Evolutionary conservation across 2,329 filamentous ascomycete species (phyloP).

Genomic region (Sporothrix humicola): DNA sequence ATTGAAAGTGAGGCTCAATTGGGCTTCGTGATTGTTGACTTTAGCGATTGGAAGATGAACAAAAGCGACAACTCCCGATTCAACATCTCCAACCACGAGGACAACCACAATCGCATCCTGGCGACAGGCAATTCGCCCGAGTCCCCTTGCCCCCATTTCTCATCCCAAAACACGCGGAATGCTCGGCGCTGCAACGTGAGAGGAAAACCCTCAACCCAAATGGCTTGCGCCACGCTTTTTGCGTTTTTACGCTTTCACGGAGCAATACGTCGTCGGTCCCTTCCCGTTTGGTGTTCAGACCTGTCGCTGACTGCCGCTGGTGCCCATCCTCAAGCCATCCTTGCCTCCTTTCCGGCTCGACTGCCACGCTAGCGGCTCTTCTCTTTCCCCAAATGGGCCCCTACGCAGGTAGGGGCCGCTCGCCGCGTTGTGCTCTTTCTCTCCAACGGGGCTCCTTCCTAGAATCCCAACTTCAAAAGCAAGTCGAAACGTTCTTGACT

Average conservation of each 20-base stretch:
- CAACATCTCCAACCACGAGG: background rate
- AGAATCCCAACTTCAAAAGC: background rate
- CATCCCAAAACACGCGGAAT: background rate
- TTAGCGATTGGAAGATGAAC: too few relatives aligned
- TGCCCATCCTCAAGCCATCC: background rate
- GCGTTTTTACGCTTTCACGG: too few relatives aligned
- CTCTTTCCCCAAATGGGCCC: conserved; percentile 16
- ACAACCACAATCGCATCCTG: background rate
- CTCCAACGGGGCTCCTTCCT: background rate
- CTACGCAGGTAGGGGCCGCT: background rate
- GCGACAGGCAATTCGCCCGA: background rate
- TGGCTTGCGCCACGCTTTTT: conserved; percentile 15
- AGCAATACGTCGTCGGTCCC: background rate
- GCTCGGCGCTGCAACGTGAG: conserved; percentile 13
- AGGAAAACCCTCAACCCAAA: background rate
- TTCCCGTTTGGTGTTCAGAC: background rate
- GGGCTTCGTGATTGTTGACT: background rate
- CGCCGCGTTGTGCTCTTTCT: background rate
- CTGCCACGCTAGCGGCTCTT: conserved; percentile 21
- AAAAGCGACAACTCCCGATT: background rate
- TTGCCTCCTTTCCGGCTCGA: background rate
- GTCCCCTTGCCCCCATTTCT: background rate
- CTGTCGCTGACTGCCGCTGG: conserved; percentile 10
- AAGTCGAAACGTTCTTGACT: background rate
- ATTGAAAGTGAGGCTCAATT: background rate